Evolutionary conservation across 2,329 filamentous ascomycete species (phyloP).

Genomic region (Sarocladium oryzae): DNA sequence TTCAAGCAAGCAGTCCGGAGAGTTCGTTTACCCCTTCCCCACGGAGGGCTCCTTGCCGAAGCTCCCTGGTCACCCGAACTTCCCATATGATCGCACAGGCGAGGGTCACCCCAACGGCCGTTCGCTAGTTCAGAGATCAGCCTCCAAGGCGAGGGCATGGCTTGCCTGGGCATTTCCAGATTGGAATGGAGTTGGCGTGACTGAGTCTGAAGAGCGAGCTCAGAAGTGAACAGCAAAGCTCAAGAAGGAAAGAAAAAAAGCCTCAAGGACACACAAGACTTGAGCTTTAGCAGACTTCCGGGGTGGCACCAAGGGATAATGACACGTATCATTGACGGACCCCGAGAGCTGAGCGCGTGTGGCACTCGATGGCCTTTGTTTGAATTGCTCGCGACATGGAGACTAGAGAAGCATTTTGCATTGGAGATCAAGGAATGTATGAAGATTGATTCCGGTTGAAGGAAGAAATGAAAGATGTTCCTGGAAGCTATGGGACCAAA

Average conservation of each 20-base stretch:
- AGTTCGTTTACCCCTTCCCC: not conserved
- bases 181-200: not conserved
- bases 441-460: not conserved
- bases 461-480: too few species aligned
- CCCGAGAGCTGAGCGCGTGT: too few species aligned
- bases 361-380: too few species aligned
- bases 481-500: too few species aligned
- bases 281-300: too few species aligned
- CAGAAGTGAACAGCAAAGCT: not conserved
- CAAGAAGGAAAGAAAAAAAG: too few species aligned
- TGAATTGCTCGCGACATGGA: too few species aligned
- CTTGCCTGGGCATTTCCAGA: not conserved
- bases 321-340: too few species aligned
- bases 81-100: not conserved
- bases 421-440: not conserved
- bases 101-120: not conserved
- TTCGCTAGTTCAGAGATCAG: not conserved
- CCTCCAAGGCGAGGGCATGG: not conserved
- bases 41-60: not conserved
- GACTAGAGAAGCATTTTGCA: not conserved
- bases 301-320: too few species aligned
- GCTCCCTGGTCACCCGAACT: conserved; percentile 1
- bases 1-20: not conserved
- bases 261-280: not conserved
- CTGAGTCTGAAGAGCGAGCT: not conserved